phyloP scores from a whole-genome alignment of 2,329 filamentous ascomycete genomes.

The Bipolaris bicolor region DNA sequence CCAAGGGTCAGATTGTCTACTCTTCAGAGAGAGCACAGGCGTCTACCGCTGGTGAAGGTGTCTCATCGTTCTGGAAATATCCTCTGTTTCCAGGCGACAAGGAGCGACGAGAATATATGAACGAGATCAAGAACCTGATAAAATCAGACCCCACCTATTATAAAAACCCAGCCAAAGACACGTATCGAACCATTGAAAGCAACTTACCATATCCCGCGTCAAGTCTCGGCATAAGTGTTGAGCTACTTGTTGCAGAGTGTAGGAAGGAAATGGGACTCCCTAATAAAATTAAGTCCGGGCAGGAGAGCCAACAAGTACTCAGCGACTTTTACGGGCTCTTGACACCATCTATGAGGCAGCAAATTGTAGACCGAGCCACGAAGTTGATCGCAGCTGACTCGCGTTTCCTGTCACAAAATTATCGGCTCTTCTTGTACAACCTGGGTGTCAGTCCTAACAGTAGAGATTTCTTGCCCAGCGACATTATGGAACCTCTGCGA shows the following conservation, averaged over 20 bases:
- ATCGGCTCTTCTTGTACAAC: conserved; percentile 15
- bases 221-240: conserved; percentile 25
- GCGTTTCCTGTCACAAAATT: conserved; percentile 17
- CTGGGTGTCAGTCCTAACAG: conserved; percentile 25
- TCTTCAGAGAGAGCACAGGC: conserved; percentile 2
- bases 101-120: conserved; percentile 24
- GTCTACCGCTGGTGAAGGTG: not conserved
- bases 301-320: conserved; percentile 11
- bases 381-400: conserved; percentile 24
- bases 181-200: conserved; percentile 10
- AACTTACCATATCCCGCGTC: conserved; percentile 15
- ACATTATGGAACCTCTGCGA: conserved; percentile 33
- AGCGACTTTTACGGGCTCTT: conserved; percentile 34
- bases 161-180: not conserved
- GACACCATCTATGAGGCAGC: conserved; percentile 17
- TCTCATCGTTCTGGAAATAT: conserved; percentile 21
- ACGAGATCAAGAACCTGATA: conserved; percentile 25
- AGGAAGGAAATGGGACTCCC: conserved; percentile 13
- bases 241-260: conserved; percentile 14
- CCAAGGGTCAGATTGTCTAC: conserved; percentile 11
- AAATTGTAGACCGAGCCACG: conserved; percentile 25
- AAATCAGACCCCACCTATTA: conserved; percentile 14
- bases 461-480: conserved; percentile 32
- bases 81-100: conserved; percentile 28
- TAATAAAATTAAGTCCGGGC: not conserved